Evolutionary conservation across 352 stramenopile genomes (phyloP).

Genomic region (Plasmopara halstedii): DNA sequence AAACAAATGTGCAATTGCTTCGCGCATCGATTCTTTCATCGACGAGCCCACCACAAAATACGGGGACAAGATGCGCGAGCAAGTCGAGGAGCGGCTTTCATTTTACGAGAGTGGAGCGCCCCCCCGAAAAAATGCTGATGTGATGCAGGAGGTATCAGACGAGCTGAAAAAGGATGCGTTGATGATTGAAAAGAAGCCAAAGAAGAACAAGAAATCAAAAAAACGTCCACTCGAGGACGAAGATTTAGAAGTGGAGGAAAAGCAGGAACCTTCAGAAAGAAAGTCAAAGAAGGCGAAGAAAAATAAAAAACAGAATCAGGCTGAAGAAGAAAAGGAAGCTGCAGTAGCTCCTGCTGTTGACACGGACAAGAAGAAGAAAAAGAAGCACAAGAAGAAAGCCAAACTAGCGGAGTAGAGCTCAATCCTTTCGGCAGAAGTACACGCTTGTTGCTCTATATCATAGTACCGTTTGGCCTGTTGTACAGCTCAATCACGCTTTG

Average conservation of each 20-base stretch:
- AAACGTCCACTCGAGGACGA: conserved; percentile 68
- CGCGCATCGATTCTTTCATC: conserved; percentile 98
- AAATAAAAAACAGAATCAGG: conserved; percentile 35
- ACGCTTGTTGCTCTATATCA: too few relatives aligned
- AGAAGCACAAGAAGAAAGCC: conserved; percentile 76
- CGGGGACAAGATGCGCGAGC: conserved; percentile 97
- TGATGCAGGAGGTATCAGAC: conserved; percentile 95
- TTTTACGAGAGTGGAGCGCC: conserved; percentile 99
- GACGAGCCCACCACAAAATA: conserved; percentile 95
- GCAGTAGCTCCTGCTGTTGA: conserved; percentile 7
- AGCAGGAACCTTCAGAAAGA: conserved; percentile 60
- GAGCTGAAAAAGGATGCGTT: conserved; percentile 73
- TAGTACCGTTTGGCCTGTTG: too few relatives aligned
- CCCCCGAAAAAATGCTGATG: conserved; percentile 98
- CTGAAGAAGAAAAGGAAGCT: conserved; percentile 25
- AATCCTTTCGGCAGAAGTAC: conserved; percentile 35
- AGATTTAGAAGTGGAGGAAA: conserved; percentile 41
- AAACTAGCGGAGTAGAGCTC: conserved; percentile 64
- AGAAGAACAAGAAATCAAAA: conserved; percentile 77
- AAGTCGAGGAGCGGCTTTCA: conserved; percentile 98
- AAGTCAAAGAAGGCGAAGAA: conserved; percentile 82
- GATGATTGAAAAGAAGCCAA: conserved; percentile 47
- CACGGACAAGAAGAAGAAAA: conserved; percentile 70
- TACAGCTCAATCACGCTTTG: too few relatives aligned
- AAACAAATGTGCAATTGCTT: conserved; percentile 99